These are phyloP conservation scores for Rubus parviflorus DNA, from an alignment of 306 rosid species.

Conservation along the genomic window DNA sequence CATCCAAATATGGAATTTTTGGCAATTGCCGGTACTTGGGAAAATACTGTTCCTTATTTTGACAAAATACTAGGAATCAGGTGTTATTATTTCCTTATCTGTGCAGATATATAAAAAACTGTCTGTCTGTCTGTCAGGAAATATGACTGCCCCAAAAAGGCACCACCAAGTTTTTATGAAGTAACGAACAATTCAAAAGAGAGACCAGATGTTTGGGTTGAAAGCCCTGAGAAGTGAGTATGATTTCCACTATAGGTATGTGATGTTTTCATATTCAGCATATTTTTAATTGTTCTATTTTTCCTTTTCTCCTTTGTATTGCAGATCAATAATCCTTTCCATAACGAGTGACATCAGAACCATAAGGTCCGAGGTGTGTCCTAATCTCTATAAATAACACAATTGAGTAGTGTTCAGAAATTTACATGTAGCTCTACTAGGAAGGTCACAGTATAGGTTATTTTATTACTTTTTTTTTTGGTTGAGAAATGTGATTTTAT, in stretches of 20 bases:
- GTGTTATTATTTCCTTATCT: not conserved
- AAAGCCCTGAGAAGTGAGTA: conserved; percentile 88
- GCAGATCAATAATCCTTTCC: conserved; percentile 59
- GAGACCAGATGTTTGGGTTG: conserved; percentile 96
- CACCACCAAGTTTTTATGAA: conserved; percentile 85
- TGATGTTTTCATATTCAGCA: conserved; percentile 9
- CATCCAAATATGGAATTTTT: not conserved
- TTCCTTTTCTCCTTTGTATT: conserved; percentile 7
- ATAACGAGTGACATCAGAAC: conserved; percentile 96
- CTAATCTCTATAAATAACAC: conserved; percentile 16
- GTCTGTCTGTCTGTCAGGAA: conserved; percentile 47
- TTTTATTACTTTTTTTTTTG: not conserved
- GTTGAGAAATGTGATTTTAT: not conserved
- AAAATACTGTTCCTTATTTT: not conserved
- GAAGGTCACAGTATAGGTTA: not conserved
- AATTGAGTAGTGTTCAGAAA: not conserved
- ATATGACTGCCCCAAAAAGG: conserved; percentile 74
- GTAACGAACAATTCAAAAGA: conserved; percentile 93
- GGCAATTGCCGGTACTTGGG: not conserved
- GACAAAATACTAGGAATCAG: not conserved
- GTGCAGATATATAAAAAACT: conserved; percentile 17
- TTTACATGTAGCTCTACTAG: not conserved
- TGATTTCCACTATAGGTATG: conserved; percentile 6
- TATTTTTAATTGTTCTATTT: conserved; percentile 4
- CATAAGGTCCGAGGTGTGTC: conserved; percentile 80